Percentiles rank a stretch among this genome's conserved stretches.
Conservation (phyloP, 2,329 filamentous ascomycete genomes). For the Meredithiella fracta region DNA sequence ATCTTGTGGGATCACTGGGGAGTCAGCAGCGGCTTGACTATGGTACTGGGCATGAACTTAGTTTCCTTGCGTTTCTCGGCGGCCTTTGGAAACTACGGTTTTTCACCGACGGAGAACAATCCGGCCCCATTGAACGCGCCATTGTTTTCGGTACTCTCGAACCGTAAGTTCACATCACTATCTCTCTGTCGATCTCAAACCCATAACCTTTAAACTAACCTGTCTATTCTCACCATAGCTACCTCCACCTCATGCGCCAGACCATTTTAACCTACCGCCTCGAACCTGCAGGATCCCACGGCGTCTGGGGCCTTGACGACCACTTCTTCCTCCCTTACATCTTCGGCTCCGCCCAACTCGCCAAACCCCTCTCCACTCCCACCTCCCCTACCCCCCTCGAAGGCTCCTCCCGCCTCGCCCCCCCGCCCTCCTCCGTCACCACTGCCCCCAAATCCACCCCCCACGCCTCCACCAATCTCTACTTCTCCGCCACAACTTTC, state of each 20-base stretch:
- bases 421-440: slow-evolving; percentile 53
- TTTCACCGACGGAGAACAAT: slow-evolving; percentile 42
- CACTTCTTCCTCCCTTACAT: slow-evolving; percentile 91
- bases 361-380: slow-evolving; percentile 40
- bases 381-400: slow-evolving; percentile 52
- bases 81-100: slow-evolving; percentile 79
- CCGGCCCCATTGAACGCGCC: slow-evolving; percentile 50
- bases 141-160: slow-evolving; percentile 74
- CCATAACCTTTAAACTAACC: neutral
- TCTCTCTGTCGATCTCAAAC: slow-evolving; percentile 1
- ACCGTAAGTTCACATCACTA: slow-evolving; percentile 39
- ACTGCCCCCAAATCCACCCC: slow-evolving; percentile 47
- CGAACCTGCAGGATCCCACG: slow-evolving; percentile 89
- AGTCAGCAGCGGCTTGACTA: slow-evolving; percentile 84
- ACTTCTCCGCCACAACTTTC: slow-evolving; percentile 90
- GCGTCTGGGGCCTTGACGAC: slow-evolving; percentile 97
- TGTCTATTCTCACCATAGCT: slow-evolving; percentile 31
- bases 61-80: slow-evolving; percentile 80
- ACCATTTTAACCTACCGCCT: slow-evolving; percentile 84
- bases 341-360: slow-evolving; percentile 81
- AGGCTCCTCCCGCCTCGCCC: slow-evolving; percentile 57
- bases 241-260: slow-evolving; percentile 61
- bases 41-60: slow-evolving; percentile 88
- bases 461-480: slow-evolving; percentile 58
- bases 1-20: slow-evolving; percentile 74